Evolutionary conservation across 2,329 filamentous ascomycete species (phyloP).

Genomic region (Tolypocladium endophyticum): DNA sequence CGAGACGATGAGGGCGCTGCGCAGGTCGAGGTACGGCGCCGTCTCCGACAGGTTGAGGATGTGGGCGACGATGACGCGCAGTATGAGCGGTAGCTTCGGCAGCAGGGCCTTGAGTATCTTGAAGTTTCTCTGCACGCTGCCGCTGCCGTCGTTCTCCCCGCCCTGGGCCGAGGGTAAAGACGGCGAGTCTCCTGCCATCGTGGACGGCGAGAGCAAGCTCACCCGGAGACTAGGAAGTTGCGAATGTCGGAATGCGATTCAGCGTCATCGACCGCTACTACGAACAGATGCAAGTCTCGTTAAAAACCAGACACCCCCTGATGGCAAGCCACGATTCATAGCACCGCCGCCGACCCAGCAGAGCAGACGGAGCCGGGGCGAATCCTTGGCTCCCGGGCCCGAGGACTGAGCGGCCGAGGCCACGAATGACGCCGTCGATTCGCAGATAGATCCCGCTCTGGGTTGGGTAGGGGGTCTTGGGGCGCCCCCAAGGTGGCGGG

Average conservation of each 20-base stretch:
- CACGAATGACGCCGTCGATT: neutral
- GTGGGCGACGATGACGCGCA: slow-evolving; percentile 53
- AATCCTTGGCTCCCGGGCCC: neutral
- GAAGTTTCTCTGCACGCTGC: slow-evolving; percentile 1
- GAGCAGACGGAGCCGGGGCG: neutral
- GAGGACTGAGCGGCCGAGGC: neutral
- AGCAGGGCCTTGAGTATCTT: slow-evolving; percentile 23
- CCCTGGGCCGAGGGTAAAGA: neutral
- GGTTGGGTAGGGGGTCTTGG: neutral
- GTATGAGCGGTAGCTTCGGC: slow-evolving; percentile 48
- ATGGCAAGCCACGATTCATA: neutral
- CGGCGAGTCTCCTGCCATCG: neutral
- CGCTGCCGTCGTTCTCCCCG: too few relatives aligned
- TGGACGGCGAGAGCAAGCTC: neutral
- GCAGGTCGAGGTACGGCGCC: slow-evolving; percentile 67
- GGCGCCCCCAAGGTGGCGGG: neutral
- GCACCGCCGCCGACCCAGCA: neutral
- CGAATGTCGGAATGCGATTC: neutral
- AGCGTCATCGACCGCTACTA: neutral
- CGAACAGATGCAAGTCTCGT: neutral
- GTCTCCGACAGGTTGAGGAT: slow-evolving; percentile 58
- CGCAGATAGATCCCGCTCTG: neutral
- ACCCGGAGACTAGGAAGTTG: neutral
- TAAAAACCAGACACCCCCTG: neutral
- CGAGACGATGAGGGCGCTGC: slow-evolving; percentile 61